Evolutionary conservation across 176 grass and related monocot species (phyloP).

Genomic region (Phragmites australis): DNA sequence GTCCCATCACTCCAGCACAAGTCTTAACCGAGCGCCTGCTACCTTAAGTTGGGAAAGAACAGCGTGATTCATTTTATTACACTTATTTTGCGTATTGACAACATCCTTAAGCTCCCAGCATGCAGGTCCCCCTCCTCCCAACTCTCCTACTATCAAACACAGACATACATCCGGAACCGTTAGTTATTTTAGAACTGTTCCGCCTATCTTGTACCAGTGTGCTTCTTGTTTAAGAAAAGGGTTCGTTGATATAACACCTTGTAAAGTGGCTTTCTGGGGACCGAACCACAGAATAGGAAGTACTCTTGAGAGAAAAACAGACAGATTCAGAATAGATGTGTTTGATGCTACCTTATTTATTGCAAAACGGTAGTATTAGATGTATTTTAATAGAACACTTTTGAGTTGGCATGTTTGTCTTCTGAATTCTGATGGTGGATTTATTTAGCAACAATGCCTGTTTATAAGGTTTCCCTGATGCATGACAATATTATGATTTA

Average conservation of each 20-base stretch:
- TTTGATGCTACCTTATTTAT: not conserved
- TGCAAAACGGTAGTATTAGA: not conserved
- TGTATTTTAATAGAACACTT: not conserved
- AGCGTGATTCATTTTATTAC: not conserved
- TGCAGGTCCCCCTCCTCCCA: not conserved
- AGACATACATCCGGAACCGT: not conserved
- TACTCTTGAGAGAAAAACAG: not conserved
- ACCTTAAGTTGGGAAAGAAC: not conserved
- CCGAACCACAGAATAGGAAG: not conserved
- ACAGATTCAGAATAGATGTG: not conserved
- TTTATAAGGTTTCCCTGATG: not conserved
- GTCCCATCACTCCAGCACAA: not conserved
- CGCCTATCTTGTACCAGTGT: slow-evolving; percentile 13
- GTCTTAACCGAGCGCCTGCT: not conserved
- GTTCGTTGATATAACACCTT: slow-evolving; percentile 6
- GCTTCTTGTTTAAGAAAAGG: slow-evolving; percentile 24
- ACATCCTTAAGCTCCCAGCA: slow-evolving; percentile 1
- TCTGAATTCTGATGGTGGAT: not conserved
- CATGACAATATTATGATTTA: not conserved
- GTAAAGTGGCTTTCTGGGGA: slow-evolving; percentile 22
- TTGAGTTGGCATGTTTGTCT: not conserved
- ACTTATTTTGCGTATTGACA: slow-evolving; percentile 1
- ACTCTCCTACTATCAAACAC: not conserved
- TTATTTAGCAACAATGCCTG: not conserved
- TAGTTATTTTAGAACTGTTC: slow-evolving; percentile 20